Base-by-base conservation (phyloP, 2,329 filamentous ascomycete genomes). In the Calonectria fujianensis region DNA sequence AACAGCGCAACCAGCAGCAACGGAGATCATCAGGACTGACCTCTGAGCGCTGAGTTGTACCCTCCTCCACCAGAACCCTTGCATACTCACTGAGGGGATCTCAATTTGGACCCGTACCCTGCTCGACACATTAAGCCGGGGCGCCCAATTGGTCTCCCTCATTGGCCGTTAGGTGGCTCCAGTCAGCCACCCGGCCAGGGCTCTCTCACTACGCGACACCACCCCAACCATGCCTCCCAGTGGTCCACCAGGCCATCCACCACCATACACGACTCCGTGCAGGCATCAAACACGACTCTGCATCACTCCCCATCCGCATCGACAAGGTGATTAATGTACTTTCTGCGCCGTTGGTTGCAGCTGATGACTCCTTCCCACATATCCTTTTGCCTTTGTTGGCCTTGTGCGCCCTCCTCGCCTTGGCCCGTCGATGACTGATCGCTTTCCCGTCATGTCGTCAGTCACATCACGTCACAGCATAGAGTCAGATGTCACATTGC, bases 91-190 rank as follows among this genome's bases (percentile, higher is more conserved):
- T 39, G 57, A 70, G 59, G 57, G 45, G 54, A 64, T 64, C 57
- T 64, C 57, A 61, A 61, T 61, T 61, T 61, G 35, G 57, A 61
- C 57, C 57, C 57, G 35, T 61, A 37, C 35, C 57, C 57, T 61
- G 57, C 39, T 61, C 57, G 57, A 61, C 57, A 37, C 57, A 61
- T 61, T 14, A 70, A 69, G 72, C 66, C 61, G 66, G 72, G 54
- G 57, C 50, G 31, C 31, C 66, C 66, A 73, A 73, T 73, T 73
- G 72, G 61, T 27, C 59, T 37, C 52, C 59, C 50, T 59, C 59
- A 73, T 73, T 73, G 72, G 72, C 66, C 51, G 59, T 45, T 69
- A n/a, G 39, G 57, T 16, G 54, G 54, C 48, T 20, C 69, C 54
- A 69, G 65, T 69, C 71, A 69, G 66, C 65, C 66, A 65, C 64